Evolutionary conservation across 306 rosid species (phyloP).

Genomic region (Clitoria ternatea): DNA sequence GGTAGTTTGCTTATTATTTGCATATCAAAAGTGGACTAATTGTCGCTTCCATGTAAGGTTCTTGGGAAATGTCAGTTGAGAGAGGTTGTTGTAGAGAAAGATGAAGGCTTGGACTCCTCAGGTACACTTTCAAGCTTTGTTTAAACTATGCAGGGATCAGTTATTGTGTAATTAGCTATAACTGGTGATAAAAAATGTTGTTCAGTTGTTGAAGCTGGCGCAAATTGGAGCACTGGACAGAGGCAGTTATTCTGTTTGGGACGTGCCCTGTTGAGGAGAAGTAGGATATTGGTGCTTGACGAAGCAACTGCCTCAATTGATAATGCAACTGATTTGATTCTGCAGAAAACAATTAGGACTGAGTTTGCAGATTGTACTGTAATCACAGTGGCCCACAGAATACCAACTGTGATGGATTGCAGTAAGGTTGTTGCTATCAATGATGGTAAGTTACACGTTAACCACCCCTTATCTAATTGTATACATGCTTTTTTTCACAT

Average conservation of each 20-base stretch:
- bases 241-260: constrained; percentile 69
- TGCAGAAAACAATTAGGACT: constrained; percentile 61
- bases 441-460: constrained; percentile 41
- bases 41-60: constrained; percentile 32
- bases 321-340: constrained; percentile 67
- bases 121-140: constrained; percentile 33
- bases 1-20: not conserved
- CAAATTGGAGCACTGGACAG: constrained; percentile 84
- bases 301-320: constrained; percentile 81
- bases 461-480: not conserved
- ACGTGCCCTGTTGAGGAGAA: constrained; percentile 62
- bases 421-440: constrained; percentile 59
- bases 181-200: not conserved
- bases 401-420: constrained; percentile 86
- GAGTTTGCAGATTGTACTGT: constrained; percentile 59
- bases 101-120: constrained; percentile 44
- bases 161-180: not conserved
- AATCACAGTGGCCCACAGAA: constrained; percentile 66
- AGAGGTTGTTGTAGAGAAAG: constrained; percentile 56
- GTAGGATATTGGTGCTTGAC: constrained; percentile 60
- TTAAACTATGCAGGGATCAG: not conserved
- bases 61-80: constrained; percentile 56
- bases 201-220: constrained; percentile 60
- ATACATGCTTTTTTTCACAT: not conserved
- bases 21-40: not conserved